phyloP scores from a whole-genome alignment of 768 basidiomycete species.

The Suillus alpinus region DNA sequence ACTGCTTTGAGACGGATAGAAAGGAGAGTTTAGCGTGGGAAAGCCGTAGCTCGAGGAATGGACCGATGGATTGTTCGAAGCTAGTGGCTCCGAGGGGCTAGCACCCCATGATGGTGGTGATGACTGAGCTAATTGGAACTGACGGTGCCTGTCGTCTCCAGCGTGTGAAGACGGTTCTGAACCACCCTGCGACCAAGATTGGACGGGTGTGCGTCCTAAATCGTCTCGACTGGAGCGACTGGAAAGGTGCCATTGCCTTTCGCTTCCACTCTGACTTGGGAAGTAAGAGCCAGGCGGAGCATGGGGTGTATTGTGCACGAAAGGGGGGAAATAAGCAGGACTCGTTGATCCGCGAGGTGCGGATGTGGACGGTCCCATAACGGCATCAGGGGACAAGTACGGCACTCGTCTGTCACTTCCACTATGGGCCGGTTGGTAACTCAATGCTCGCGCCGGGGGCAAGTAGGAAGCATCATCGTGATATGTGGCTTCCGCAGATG shows the following conservation, averaged over 20 bases:
- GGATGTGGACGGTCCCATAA: constrained; percentile 19
- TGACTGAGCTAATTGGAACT: constrained; percentile 21
- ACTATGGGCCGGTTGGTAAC: constrained; percentile 24
- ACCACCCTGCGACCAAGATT: constrained; percentile 25
- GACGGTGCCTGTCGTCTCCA: constrained; percentile 28
- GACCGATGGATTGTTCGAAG: constrained; percentile 19
- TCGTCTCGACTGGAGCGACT: constrained; percentile 17
- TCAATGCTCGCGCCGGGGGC: constrained; percentile 17
- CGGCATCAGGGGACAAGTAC: constrained; percentile 25
- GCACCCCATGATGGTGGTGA: constrained; percentile 26
- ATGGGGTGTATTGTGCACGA: constrained; percentile 22
- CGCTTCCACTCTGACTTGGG: constrained; percentile 16
- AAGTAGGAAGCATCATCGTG: constrained; percentile 8
- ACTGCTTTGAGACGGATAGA: constrained; percentile 44
- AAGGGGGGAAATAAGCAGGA: constrained; percentile 24
- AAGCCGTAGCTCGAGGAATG: constrained; percentile 33
- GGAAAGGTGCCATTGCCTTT: constrained; percentile 16
- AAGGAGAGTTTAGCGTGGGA: constrained; percentile 57
- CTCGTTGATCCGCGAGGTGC: constrained; percentile 24
- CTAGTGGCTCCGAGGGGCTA: constrained; percentile 21
- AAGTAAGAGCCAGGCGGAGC: constrained; percentile 24
- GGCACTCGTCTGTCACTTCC: constrained; percentile 20
- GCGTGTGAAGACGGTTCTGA: constrained; percentile 16
- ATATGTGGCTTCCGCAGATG: constrained; percentile 19
- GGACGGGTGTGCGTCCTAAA: constrained; percentile 17